Base-by-base conservation (phyloP, 1,284 basidiomycete genomes). In the Trichosporon sp. region DNA sequence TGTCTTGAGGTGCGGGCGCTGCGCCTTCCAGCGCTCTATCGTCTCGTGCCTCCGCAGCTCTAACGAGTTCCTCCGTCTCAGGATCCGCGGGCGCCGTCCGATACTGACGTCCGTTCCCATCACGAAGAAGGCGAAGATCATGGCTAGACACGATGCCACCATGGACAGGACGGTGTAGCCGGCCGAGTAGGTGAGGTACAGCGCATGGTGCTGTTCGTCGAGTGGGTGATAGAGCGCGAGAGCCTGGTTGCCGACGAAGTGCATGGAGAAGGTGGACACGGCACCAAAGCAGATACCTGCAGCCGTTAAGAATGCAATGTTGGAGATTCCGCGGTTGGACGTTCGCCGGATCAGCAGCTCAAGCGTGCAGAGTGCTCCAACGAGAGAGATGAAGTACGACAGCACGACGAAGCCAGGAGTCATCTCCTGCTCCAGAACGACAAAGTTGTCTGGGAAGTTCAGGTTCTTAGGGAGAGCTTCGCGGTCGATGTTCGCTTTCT, bases 211-310 rank as follows among this genome's bases (percentile, higher is more conserved):
- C 25, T 65, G 56, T 2, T 71, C 67, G 23, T 68, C 62, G 21
- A 72, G 67, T 1, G 83, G 80, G 65, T 81, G 77, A 53, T 80
- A 77, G 1, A 85, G 76, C 0, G 79, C 77, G 9, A 85, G 75
- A 6, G 83, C 76, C 68, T 84, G 83, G 77, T 85, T 85, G 66
- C 84, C 84, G 72, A 85, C 75, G 72, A 84, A 84, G 71, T 83
- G 82, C 82, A 83, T 83, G 66, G 80, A 80, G 65, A 84, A 85
- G 8, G 83, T 84, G 23, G 83, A 84, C 3, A 85, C 83, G 5
- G 79, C 77, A 11, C 84, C 84, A 66, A 85, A 85, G 42, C 81
- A 81, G 29, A 83, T 73, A 1, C 84, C 84, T 0, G 84, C 83
- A 0, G 79, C 75, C 8, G 81, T 67, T 1, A 85, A 76, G 5